Conservation (phyloP, 768 basidiomycete species). For the Termitomyces heimii region DNA sequence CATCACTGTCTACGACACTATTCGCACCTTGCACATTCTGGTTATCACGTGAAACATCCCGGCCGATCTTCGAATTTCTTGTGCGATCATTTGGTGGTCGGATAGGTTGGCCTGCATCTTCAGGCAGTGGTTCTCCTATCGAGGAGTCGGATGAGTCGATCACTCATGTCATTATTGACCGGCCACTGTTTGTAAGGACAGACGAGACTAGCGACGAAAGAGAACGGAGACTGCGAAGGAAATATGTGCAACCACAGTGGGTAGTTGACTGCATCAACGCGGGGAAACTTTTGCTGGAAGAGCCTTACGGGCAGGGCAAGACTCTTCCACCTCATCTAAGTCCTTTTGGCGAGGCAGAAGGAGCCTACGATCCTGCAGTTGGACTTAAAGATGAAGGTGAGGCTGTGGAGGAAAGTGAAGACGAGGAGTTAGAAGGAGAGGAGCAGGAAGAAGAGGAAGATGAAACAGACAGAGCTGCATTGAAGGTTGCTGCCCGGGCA, state of each 20-base stretch:
- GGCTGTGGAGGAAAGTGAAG: conserved; percentile 25
- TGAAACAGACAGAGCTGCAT: conserved; percentile 20
- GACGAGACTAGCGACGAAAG: conserved; percentile 53
- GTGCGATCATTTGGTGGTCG: conserved; percentile 89
- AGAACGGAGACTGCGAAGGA: conserved; percentile 61
- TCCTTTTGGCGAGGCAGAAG: conserved; percentile 83
- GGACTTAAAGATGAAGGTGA: conserved; percentile 28
- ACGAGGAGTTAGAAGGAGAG: conserved; percentile 25
- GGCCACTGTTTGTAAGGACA: conserved; percentile 52
- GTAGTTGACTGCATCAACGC: conserved; percentile 93
- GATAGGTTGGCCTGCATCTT: conserved; percentile 83
- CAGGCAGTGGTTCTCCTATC: conserved; percentile 77
- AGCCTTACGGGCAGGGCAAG: conserved; percentile 79
- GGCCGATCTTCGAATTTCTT: conserved; percentile 91
- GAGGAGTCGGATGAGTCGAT: conserved; percentile 76
- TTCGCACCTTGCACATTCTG: conserved; percentile 89
- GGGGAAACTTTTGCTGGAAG: conserved; percentile 78
- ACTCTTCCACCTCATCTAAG: conserved; percentile 91
- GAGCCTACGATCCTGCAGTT: conserved; percentile 66
- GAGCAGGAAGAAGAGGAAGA: conserved; percentile 22
- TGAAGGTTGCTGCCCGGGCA: conserved; percentile 24
- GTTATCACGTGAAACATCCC: conserved; percentile 88
- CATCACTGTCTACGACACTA: conserved; percentile 50
- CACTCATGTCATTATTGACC: conserved; percentile 93
- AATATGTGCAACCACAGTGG: conserved; percentile 97